Evolutionary conservation across 2,329 filamentous ascomycete species (phyloP), one percentile per base, ranked within the genome.

Genomic region (Botrytis squamosa): DNA sequence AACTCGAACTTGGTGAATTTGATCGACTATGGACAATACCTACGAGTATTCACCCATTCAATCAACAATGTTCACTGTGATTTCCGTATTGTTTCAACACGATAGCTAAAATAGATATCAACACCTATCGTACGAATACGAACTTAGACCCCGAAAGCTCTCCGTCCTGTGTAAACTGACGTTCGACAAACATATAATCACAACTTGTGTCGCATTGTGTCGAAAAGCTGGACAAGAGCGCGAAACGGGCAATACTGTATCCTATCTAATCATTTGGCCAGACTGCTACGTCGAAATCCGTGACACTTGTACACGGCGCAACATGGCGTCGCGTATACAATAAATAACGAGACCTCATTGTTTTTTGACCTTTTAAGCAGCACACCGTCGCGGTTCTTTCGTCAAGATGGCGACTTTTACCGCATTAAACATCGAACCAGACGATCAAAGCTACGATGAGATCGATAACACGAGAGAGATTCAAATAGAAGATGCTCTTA

Each of bases 401-500:
- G 18, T 14, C 9, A 40, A 49, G 16, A 59, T 66, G 78, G 79
- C 79, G 36, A 72, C 68, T 38, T 98, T 97, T 84, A 90, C 92
- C 80, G 93, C 95, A 71, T 90, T 98, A 83, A 99, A 99, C 82
- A 89, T 98, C 83, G 95, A 98, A 83, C 92, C 93, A 16, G 96
- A 98, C 84, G 93, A 97, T 80, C 93, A 93, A 74, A 86, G 92
- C 76, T 94, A 97, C 81, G 93, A 97, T 79, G 95, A 98, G 83
- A 86, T 97, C 80, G 96, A 99, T 82, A 94, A 96, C 79, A 97
- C 95, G 49, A 96, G 95, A 82, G 95, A 98, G 83, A 90, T 99
- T 70, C 95, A 92, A 86, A 95, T 98, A 80, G 96, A 99, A 80
- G 96, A 99, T 84, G 95, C 96, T 66, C 86, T 99, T 75, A 98